Base-by-base conservation (phyloP, 2,329 filamentous ascomycete species). In the Fusarium caatingaense region DNA sequence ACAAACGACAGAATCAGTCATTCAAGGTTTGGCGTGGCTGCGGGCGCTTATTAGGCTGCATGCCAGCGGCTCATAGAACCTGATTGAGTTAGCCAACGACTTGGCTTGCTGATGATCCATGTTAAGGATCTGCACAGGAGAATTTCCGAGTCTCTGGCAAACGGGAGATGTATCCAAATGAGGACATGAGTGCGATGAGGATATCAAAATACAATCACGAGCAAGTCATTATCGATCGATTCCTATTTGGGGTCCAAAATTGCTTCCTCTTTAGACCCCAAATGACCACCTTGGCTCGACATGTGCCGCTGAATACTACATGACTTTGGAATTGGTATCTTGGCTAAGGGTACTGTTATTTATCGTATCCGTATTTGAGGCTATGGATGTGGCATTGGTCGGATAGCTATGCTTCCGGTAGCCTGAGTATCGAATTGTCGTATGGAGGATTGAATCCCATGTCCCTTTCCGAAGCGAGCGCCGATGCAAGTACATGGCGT, bases 1-100 rank as follows among this genome's bases (percentile, higher is more conserved):
- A 53, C n/a, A 27, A 53, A 51, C 3, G 34, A 15, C 28, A 23
- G 34, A 2, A 32, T 47, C 40, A 37, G n/a, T 18, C n/a, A 30
- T 46, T 55, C 28, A 23, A 32, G 59, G 40, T 27, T 30, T 21
- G 37, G n/a, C 30, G 41, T 32, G 53, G n/a, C 40, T 58, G 34
- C 21, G 44, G 27, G 50, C 13, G 51, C 45, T 58, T 49, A 40
- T 49, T 12, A 37, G 46, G 27, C 10, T 41, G 61, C 25, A 42
- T 64, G 40, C 60, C 25, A 64, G 61, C 61, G 60, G 40, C 23
- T 41, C 61, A 64, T 50, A 41, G 13, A 18, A 37, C 61, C 51
- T 46, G 34, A 58, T 64, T 1, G 12, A 64, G 61, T 64, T 64
- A 64, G 60, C 12, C 20, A 16, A 1, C 2, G 46, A 15, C 59